Evolutionary conservation across 202 grass and related monocot genomes (phyloP), one percentile per base, ranked within the genome.

Genomic region (Setaria italica): DNA sequence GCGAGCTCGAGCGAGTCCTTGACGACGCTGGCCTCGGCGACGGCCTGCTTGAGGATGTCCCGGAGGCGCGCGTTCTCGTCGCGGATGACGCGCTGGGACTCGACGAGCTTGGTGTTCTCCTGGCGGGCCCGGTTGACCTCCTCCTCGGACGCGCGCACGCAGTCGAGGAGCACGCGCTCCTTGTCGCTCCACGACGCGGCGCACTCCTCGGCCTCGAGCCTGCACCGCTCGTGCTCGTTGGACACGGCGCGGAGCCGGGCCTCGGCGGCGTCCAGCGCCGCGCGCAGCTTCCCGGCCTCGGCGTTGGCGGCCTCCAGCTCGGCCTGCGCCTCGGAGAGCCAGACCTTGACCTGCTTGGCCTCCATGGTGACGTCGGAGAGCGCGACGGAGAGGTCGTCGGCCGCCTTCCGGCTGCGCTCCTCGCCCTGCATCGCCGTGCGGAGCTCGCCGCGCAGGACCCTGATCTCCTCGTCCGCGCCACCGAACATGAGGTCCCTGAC

Each of bases 31-130:
- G 90, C 91, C 84, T 95, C 95, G 72, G 85, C 92, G 3, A 95
- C 91, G 19, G 93, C 89, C 78, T 98, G 95, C 86, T 98, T 98
- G 17, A 98, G 85, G 57, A 98, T 95, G 70, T 94, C 95, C 39
- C 93, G 84, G 7, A 98, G 65, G 3, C 89, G 89, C 4, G 91
- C 87, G 89, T 98, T 98, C 85, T 98, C 95, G 85, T 95, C 95
- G 80, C 95, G 92, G 74, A 92, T 90, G 9, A 90, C 88, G 75
- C 91, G 88, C 85, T 94, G 93, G 45, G 90, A 96, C 75, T 99
- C 90, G 0, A 92, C 74, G 14, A 96, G 77, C 81, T 92, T 94
- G 60, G 88, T 90, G 72, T 91, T 99, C 49, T 96, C 87, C 86
- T 83, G 84, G 9, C 91, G 91, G 0, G 58, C 88, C 3, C 53